phyloP scores from a whole-genome alignment of 495 filamentous ascomycete species.

The Penicillium odoratum region DNA sequence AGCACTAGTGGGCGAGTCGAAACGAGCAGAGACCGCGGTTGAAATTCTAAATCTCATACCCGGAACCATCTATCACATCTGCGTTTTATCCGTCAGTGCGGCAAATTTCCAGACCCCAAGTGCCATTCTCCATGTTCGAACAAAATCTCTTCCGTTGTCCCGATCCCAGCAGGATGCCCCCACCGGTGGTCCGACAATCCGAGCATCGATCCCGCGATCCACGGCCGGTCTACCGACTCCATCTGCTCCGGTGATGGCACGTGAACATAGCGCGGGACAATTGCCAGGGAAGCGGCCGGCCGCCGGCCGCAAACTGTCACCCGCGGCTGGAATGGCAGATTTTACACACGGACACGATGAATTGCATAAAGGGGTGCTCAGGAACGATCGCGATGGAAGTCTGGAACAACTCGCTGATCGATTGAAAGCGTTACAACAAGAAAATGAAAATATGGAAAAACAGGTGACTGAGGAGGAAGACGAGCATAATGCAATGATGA shows the following conservation, averaged over 20 bases:
- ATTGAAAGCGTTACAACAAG: slow-evolving; percentile 68
- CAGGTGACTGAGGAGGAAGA: slow-evolving; percentile 64
- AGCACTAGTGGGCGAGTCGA: slow-evolving; percentile 78
- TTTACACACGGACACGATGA: slow-evolving; percentile 35
- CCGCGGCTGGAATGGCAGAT: slow-evolving; percentile 63
- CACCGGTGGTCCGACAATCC: slow-evolving; percentile 39
- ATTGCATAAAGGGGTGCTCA: slow-evolving; percentile 32
- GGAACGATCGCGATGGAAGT: slow-evolving; percentile 39
- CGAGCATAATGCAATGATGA: slow-evolving; percentile 65
- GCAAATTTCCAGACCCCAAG: slow-evolving; percentile 91
- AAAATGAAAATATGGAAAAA: slow-evolving; percentile 73
- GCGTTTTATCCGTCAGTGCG: slow-evolving; percentile 83
- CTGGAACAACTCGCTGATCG: slow-evolving; percentile 64
- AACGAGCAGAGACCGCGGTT: slow-evolving; percentile 81
- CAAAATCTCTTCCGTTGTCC: slow-evolving; percentile 56
- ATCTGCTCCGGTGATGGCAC: slow-evolving; percentile 54
- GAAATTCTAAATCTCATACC: slow-evolving; percentile 83
- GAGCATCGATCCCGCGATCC: slow-evolving; percentile 45
- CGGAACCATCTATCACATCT: slow-evolving; percentile 84
- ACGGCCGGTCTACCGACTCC: slow-evolving; percentile 55
- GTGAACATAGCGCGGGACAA: slow-evolving; percentile 62
- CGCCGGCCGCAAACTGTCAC: slow-evolving; percentile 73
- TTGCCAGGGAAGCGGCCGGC: slow-evolving; percentile 62
- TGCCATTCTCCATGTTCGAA: slow-evolving; percentile 77
- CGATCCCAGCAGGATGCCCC: slow-evolving; percentile 52